These are phyloP conservation scores for Carex sylvatica DNA, from an alignment of 202 grass and related monocot species.

Conservation along the genomic window DNA sequence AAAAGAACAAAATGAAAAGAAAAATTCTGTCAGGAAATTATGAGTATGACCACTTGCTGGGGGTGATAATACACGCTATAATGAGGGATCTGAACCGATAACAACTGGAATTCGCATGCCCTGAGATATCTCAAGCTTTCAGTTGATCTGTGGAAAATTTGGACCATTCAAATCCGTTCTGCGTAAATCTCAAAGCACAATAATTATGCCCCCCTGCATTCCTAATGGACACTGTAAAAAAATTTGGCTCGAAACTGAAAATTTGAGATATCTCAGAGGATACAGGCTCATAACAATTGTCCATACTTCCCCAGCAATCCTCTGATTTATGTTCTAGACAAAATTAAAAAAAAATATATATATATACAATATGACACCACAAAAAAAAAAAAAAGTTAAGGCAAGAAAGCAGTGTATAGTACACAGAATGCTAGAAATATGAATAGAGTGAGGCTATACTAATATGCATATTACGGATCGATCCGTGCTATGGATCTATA, in stretches of 20 bases:
- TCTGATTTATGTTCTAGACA: not conserved
- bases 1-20: not conserved
- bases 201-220: no score
- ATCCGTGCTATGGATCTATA: no score
- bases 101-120: not conserved
- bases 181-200: no score
- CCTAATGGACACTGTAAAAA: no score
- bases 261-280: no score
- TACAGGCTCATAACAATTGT: no score
- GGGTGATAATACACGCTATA: not conserved
- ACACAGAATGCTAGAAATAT: not conserved
- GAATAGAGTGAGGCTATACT: not conserved
- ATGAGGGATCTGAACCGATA: not conserved
- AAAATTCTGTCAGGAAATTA: not conserved
- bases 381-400: not conserved
- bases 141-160: no score
- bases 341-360: not conserved
- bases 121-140: no score
- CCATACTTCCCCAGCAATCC: not conserved
- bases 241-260: no score
- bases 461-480: no score
- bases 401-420: not conserved
- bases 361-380: not conserved
- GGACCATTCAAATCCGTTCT: no score
- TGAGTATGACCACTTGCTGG: not conserved